Conservation (phyloP, 148 eudicot genomes). For the Heliamphora exappendiculata region DNA sequence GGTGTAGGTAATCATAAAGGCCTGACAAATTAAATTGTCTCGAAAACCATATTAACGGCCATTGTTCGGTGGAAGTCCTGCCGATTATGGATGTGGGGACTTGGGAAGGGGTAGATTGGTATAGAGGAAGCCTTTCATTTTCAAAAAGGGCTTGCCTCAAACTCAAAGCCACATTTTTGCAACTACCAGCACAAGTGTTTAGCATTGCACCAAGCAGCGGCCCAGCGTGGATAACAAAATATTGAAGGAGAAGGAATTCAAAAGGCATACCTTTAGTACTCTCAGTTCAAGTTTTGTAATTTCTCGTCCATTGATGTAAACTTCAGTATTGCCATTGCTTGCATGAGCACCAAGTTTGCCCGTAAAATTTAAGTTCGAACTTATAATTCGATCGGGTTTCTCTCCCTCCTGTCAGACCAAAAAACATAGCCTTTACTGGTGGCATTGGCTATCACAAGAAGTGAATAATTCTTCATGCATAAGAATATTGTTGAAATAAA, state of each 20-base stretch:
- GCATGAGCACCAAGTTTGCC: constrained; percentile 81
- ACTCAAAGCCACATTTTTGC: background rate
- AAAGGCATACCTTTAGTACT: constrained; percentile 61
- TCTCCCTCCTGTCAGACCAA: constrained; percentile 73
- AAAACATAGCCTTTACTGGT: background rate
- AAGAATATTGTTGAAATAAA: background rate
- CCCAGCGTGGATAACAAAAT: background rate
- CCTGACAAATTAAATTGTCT: too few relatives aligned
- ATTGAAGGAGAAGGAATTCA: background rate
- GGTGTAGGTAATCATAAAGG: background rate
- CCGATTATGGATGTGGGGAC: background rate
- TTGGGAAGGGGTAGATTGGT: background rate
- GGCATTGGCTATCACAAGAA: background rate
- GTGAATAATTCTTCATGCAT: background rate
- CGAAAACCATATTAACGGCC: background rate
- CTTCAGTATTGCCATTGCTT: constrained; percentile 91
- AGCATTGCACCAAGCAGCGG: background rate
- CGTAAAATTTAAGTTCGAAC: constrained; percentile 78
- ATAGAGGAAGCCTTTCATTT: background rate
- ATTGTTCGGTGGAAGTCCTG: background rate
- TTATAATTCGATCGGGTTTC: constrained; percentile 80
- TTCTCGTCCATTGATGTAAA: constrained; percentile 88
- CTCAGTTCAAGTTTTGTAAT: constrained; percentile 86
- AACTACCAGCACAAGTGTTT: background rate
- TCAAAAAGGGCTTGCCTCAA: background rate